A percentile compares a stretch with the other conserved stretches of the same genome.
phyloP scores from a whole-genome alignment of 441 rosid genomes.

The Adansonia madagascariensis region DNA sequence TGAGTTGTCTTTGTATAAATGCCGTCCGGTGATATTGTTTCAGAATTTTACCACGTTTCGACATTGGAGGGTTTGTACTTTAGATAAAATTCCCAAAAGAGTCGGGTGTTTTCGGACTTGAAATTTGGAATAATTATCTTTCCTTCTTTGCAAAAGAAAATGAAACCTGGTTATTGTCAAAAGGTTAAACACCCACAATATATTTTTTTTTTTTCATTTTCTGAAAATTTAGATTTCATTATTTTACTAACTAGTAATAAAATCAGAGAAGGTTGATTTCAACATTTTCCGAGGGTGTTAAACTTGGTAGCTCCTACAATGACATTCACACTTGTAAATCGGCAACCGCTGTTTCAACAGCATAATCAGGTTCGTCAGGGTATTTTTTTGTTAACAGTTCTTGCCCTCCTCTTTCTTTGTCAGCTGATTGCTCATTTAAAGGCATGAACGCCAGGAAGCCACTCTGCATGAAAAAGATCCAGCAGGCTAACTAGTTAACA shows the following conservation, averaged over 20 bases:
- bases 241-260: background rate
- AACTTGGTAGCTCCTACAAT: constrained; percentile 20
- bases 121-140: background rate
- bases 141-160: background rate
- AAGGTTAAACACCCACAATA: background rate
- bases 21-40: background rate
- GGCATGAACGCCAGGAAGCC: background rate
- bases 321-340: constrained; percentile 26
- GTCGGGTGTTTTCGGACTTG: background rate
- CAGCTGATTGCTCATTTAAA: background rate
- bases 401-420: background rate
- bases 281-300: constrained; percentile 33
- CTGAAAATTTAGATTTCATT: background rate
- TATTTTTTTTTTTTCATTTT: too few species aligned
- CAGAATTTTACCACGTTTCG: background rate
- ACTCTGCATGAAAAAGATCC: background rate
- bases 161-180: background rate
- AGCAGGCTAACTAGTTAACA: background rate
- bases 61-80: background rate
- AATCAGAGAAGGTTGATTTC: constrained; percentile 57
- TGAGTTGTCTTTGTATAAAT: background rate
- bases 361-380: constrained; percentile 10
- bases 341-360: constrained; percentile 32
- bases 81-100: too few species aligned
- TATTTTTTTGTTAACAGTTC: background rate